Evolutionary conservation across 169 alveolate genomes (phyloP), one percentile per base, ranked within the genome.

Genomic region (Cyclospora cayetanensis): DNA sequence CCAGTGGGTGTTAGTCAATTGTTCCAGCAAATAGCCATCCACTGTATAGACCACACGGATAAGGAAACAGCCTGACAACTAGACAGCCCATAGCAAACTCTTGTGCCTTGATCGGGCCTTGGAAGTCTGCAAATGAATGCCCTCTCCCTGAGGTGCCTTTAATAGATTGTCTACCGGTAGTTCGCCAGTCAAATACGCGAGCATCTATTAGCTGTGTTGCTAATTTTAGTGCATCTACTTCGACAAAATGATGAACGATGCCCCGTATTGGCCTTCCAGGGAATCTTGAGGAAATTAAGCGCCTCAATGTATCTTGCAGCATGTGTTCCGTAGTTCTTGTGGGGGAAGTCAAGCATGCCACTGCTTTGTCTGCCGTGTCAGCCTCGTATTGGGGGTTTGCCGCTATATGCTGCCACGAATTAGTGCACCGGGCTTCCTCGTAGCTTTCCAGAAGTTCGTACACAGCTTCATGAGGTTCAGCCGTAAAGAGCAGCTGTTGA

Each of bases 11-110:
- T 63, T 39, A 63, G 50, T 70, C 50, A 25, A 70, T 35, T 9
- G 82, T 9, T 11, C 82, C 82, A 9, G 82, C 82, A 70, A 70
- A 70, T 27, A 70, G 20, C 82, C 82, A 70, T 20, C 82, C 82
- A 41, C 82, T 70, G 82, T 70, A 70, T 3, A 70, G 82, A 7
- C 82, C 82, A 18, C 82, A 70, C 31, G 82, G 82, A 18, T 31
- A 70, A 2, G 82, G 31, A 70, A 70, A 70, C 3, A 70, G 82
- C 20, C 82, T 70, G 18, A 70, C 53, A 31, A 70, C 82, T 9
- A 70, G 82, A 22, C 82, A 70, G 20, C 82, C 82, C 82, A 3
- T 50, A 41, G 50, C 52, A 11, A 1, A 27, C 82, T 34, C 53
- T 7, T 31, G 29, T 2, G 3, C 50, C 35, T 7, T 9, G 50